Conservation (phyloP, 805 yeast genomes). For the Helenozyma baotianmanensis region DNA sequence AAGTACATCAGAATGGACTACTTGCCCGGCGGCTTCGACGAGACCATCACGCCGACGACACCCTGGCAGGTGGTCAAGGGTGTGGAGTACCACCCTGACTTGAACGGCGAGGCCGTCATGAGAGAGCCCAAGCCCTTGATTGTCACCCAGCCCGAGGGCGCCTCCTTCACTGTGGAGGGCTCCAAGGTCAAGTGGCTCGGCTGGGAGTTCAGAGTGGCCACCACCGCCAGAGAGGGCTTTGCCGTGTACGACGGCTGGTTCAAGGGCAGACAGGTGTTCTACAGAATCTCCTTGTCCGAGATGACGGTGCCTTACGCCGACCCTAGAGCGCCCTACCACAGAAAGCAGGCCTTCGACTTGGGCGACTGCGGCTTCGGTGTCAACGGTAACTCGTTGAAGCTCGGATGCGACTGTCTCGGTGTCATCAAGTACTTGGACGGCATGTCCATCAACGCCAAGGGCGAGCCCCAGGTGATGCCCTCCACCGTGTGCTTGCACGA, state of each 20-base stretch:
- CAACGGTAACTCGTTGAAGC: slow-evolving; percentile 59
- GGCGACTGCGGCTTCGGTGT: slow-evolving; percentile 84
- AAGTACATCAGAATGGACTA: slow-evolving; percentile 69
- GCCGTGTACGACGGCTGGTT: slow-evolving; percentile 68
- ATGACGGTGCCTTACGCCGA: slow-evolving; percentile 90
- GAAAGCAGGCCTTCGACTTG: slow-evolving; percentile 83
- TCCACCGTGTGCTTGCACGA: slow-evolving; percentile 78
- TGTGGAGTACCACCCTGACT: slow-evolving; percentile 72
- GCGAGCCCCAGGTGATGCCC: slow-evolving; percentile 59
- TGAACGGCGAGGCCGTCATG: slow-evolving; percentile 45
- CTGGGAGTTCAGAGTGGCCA: slow-evolving; percentile 71
- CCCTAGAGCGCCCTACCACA: slow-evolving; percentile 76
- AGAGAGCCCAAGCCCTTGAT: slow-evolving; percentile 68
- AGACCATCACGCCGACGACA: slow-evolving; percentile 49
- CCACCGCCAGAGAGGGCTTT: slow-evolving; percentile 75
- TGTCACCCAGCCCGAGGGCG: slow-evolving; percentile 73
- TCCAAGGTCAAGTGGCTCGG: slow-evolving; percentile 73
- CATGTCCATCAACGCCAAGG: slow-evolving; percentile 49
- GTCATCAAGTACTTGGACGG: slow-evolving; percentile 71
- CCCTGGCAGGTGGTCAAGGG: slow-evolving; percentile 58
- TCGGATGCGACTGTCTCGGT: slow-evolving; percentile 84
- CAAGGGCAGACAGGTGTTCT: slow-evolving; percentile 72
- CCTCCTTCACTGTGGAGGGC: slow-evolving; percentile 59
- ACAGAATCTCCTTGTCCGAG: slow-evolving; percentile 70
- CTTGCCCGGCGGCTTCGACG: slow-evolving; percentile 70